Conservation (phyloP, 2,329 filamentous ascomycete genomes). For the Pseudonectria foliicola region DNA sequence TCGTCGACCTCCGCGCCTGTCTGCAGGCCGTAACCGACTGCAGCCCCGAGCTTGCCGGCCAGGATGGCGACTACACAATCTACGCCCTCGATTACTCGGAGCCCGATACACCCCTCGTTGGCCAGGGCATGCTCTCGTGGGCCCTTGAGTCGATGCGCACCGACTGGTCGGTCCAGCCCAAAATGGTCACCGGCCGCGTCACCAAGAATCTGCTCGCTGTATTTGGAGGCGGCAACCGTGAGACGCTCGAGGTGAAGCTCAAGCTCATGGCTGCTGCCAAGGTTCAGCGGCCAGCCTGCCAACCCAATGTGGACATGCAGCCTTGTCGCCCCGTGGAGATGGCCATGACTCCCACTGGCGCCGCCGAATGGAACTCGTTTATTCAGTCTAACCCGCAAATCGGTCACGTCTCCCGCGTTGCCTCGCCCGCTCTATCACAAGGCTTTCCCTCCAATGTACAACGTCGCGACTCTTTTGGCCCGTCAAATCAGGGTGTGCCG, state of each 20-base stretch:
- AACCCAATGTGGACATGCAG: constrained; percentile 18
- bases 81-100: constrained; percentile 97
- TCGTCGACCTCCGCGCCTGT: constrained; percentile 81
- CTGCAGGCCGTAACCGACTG: constrained; percentile 69
- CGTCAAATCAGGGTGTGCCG: constrained; percentile 13
- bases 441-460: constrained; percentile 14
- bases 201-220: constrained; percentile 78
- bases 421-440: constrained; percentile 32
- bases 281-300: constrained; percentile 29
- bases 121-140: constrained; percentile 91
- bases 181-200: constrained; percentile 82
- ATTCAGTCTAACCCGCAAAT: constrained; percentile 61
- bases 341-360: constrained; percentile 49
- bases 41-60: constrained; percentile 75
- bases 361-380: constrained; percentile 71
- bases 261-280: constrained; percentile 73
- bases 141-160: constrained; percentile 47
- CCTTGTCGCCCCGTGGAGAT: constrained; percentile 23
- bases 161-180: constrained; percentile 43
- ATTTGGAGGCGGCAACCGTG: constrained; percentile 74
- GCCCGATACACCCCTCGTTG: constrained; percentile 84
- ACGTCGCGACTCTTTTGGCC: constrained; percentile 23
- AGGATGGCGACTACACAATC: constrained; percentile 80
- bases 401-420: constrained; percentile 30
- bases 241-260: constrained; percentile 89